Percentiles rank a stretch among this genome's conserved stretches.
Evolutionary conservation across 164 flowering plant genomes (phyloP).

Genomic region (Sextonia rubra): DNA sequence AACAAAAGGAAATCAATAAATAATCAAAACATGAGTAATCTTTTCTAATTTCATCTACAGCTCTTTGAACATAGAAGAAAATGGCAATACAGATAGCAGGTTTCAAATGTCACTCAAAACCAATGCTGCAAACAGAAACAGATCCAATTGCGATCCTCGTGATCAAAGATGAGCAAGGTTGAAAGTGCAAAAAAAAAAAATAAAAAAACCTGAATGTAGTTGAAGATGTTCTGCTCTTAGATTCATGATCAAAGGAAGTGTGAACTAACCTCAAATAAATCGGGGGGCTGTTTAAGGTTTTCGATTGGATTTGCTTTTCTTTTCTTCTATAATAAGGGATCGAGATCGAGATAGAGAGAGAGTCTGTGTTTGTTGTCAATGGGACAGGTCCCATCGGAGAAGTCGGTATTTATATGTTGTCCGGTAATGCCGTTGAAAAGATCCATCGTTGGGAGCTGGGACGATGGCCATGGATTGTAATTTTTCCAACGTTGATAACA

Average conservation of each 20-base stretch:
- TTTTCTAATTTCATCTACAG: neutral
- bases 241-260: neutral
- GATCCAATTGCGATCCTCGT: neutral
- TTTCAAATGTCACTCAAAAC: neutral
- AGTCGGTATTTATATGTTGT: no score
- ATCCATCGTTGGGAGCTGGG: no score
- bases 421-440: no score
- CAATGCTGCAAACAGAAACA: neutral
- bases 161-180: neutral
- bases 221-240: neutral
- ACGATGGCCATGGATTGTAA: no score
- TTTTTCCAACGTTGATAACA: no score
- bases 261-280: conserved; percentile 9
- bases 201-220: neutral
- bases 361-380: no score
- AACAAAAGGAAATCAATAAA: neutral
- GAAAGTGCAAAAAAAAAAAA: neutral
- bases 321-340: neutral
- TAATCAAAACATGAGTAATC: neutral
- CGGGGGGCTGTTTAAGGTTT: neutral
- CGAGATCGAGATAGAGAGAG: conserved; percentile 1
- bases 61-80: neutral
- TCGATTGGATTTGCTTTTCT: neutral
- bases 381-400: conserved; percentile 1
- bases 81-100: neutral